Evolutionary conservation across 2,329 filamentous ascomycete genomes (phyloP).

Genomic region (Blastomyces percursus): DNA sequence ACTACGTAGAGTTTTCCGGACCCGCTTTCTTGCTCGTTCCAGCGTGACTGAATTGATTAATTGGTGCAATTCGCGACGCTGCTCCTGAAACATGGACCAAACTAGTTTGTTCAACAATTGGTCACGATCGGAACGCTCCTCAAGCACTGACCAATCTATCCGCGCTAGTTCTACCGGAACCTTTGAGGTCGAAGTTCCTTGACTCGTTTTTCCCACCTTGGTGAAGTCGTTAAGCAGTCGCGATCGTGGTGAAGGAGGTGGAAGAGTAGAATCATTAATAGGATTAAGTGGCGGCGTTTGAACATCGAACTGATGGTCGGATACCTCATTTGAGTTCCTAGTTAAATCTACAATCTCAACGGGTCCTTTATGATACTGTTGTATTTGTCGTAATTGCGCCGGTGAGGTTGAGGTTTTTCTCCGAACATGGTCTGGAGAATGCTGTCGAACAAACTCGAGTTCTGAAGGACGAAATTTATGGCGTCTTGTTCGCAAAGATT

Average conservation of each 20-base stretch:
- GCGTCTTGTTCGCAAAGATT: conserved; percentile 12
- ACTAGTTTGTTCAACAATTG: conserved; percentile 26
- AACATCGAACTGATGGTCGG: conserved; percentile 17
- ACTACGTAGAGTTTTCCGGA: neutral
- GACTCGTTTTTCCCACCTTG: neutral
- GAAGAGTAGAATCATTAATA: conserved; percentile 4
- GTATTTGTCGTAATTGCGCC: neutral
- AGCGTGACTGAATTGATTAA: conserved; percentile 8
- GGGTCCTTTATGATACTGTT: neutral
- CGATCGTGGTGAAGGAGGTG: neutral
- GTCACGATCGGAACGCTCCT: conserved; percentile 29
- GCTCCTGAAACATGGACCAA: conserved; percentile 14
- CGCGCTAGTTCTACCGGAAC: conserved; percentile 19
- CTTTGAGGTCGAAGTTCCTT: neutral
- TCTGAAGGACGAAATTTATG: conserved; percentile 8
- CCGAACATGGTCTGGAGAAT: neutral
- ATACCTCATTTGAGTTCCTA: conserved; percentile 12
- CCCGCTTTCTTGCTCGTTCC: neutral
- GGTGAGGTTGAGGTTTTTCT: neutral
- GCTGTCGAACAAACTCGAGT: neutral
- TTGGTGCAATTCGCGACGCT: conserved; percentile 13
- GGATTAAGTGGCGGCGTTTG: conserved; percentile 30
- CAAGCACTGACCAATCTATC: conserved; percentile 29
- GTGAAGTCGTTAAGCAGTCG: neutral
- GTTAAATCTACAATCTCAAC: conserved; percentile 28